phyloP scores from a whole-genome alignment of 2,329 filamentous ascomycete genomes.

The Hypoxylon sp. region DNA sequence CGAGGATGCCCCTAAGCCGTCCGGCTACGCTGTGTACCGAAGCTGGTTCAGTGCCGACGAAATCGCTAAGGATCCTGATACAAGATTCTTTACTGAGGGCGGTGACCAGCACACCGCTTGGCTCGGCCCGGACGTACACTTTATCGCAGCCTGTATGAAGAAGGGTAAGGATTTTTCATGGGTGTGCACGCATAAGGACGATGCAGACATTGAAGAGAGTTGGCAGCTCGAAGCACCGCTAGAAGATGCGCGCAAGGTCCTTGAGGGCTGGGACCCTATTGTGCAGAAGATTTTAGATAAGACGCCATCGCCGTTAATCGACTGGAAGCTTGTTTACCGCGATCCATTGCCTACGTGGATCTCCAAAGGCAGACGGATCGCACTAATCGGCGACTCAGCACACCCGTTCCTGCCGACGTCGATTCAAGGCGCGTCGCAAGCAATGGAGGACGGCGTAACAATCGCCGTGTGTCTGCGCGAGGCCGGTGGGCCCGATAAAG shows the following conservation, averaged over 20 bases:
- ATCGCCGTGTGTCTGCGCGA: conserved; percentile 61
- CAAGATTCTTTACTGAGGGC: conserved; percentile 62
- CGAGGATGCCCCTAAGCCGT: conserved; percentile 60
- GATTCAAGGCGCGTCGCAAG: conserved; percentile 64
- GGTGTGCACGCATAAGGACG: conserved; percentile 66
- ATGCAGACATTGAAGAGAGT: conserved; percentile 48
- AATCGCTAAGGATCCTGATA: conserved; percentile 61
- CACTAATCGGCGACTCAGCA: conserved; percentile 64
- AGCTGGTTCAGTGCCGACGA: conserved; percentile 62
- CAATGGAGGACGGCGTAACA: conserved; percentile 65
- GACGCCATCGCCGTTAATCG: conserved; percentile 53
- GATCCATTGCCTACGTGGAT: conserved; percentile 60
- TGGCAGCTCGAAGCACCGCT: conserved; percentile 48
- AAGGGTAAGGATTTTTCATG: conserved; percentile 67
- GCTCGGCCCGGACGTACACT: conserved; percentile 68
- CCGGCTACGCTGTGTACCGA: conserved; percentile 62
- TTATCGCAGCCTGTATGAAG: conserved; percentile 67
- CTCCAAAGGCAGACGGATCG: conserved; percentile 58
- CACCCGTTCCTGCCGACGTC: conserved; percentile 66
- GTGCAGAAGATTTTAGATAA: conserved; percentile 60
- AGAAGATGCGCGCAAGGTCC: conserved; percentile 52
- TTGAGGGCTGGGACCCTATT: conserved; percentile 54
- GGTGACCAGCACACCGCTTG: conserved; percentile 67
- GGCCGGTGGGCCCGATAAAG: conserved; percentile 51
- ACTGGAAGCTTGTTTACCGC: conserved; percentile 58